Conservation (phyloP, 768 basidiomycete genomes). For the Boletus rufocinnamomeus region DNA sequence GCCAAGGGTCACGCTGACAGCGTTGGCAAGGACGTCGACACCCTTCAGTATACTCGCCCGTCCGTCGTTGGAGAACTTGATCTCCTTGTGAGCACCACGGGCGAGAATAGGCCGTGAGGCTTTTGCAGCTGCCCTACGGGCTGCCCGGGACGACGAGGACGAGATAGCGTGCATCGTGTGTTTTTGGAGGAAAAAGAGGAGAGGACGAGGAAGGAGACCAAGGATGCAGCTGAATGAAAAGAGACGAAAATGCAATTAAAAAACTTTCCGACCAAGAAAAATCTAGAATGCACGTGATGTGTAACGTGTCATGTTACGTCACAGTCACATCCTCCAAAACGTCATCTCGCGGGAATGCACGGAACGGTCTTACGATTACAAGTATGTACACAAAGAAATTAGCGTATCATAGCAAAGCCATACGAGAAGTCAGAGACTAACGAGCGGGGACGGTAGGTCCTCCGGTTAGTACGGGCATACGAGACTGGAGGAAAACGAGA, state of each 20-base stretch:
- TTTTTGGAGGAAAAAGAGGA: constrained; percentile 21
- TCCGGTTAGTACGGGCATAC: too few species aligned
- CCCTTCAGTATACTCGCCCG: constrained; percentile 92
- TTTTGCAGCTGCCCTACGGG: constrained; percentile 66
- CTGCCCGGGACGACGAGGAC: constrained; percentile 59
- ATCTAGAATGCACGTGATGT: constrained; percentile 36
- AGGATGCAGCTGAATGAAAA: background rate
- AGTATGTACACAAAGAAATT: too few species aligned
- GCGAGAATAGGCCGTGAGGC: constrained; percentile 53
- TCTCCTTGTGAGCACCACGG: constrained; percentile 91
- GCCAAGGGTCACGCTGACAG: constrained; percentile 94
- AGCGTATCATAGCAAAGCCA: too few species aligned
- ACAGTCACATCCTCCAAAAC: background rate
- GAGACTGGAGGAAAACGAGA: too few species aligned
- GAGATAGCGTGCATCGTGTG: constrained; percentile 70
- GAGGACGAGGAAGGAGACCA: background rate
- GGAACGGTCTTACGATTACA: too few species aligned
- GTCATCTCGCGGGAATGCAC: too few species aligned
- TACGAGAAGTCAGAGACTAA: too few species aligned
- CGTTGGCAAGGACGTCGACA: constrained; percentile 95
- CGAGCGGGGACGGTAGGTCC: too few species aligned
- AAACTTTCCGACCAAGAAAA: constrained; percentile 30
- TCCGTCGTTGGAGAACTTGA: constrained; percentile 95
- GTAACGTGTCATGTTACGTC: constrained; percentile 10
- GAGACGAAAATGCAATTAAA: constrained; percentile 23